A percentile compares a stretch with the other conserved stretches of the same genome.
Conservation (phyloP, 306 rosid species). For the Psophocarpus tetragonolobus region DNA sequence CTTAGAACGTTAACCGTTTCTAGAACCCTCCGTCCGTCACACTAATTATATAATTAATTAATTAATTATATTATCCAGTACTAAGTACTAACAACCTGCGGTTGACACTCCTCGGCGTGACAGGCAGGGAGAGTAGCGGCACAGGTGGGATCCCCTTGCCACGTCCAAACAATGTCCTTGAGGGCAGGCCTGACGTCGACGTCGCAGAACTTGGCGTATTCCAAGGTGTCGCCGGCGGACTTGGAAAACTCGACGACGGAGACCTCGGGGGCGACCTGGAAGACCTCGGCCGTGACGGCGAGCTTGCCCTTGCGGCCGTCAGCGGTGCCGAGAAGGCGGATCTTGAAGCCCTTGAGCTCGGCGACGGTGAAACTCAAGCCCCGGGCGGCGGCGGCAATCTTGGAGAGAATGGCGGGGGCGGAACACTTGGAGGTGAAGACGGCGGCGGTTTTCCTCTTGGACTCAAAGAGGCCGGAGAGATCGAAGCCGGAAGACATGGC, state of each 20-base stretch:
- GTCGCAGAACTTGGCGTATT: constrained; percentile 66
- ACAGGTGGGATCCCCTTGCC: constrained; percentile 66
- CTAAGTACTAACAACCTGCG: not conserved
- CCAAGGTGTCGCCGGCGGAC: constrained; percentile 77
- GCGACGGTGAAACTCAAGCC: constrained; percentile 49
- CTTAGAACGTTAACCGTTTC: not conserved
- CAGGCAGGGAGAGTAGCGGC: not conserved
- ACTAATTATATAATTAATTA: not conserved
- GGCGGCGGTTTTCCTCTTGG: constrained; percentile 48
- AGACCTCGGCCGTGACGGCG: constrained; percentile 67
- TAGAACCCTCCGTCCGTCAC: not conserved
- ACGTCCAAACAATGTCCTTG: constrained; percentile 86
- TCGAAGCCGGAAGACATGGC: constrained; percentile 85
- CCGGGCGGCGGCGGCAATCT: constrained; percentile 60
- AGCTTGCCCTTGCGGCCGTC: constrained; percentile 72
- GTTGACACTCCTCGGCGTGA: constrained; percentile 24
- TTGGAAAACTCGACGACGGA: constrained; percentile 70
- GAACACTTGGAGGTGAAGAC: constrained; percentile 68
- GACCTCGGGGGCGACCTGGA: constrained; percentile 74
- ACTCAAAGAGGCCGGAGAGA: constrained; percentile 70
- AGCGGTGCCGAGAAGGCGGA: constrained; percentile 47
- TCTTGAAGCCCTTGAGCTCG: constrained; percentile 55
- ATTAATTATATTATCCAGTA: not conserved
- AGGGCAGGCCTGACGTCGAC: constrained; percentile 69
- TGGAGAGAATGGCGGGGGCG: constrained; percentile 53